Percentiles rank a stretch among this genome's conserved stretches.
Evolutionary conservation across 352 stramenopile genomes (phyloP).

Genomic region (Discostella stelligera): DNA sequence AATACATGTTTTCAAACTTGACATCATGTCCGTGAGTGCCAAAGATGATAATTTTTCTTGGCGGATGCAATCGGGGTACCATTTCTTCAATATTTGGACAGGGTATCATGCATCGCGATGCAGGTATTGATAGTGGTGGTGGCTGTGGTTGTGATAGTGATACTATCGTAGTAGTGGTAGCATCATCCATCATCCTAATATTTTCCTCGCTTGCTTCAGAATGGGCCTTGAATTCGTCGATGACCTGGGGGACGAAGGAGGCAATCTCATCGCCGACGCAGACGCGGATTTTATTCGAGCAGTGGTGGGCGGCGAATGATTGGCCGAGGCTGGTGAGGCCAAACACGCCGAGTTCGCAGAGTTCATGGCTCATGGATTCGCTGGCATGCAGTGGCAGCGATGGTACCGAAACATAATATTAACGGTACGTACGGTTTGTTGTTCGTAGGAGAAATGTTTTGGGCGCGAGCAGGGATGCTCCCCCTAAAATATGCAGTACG

Average conservation of each 20-base stretch:
- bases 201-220: slow-evolving; percentile 9
- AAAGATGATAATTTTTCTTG: slow-evolving; percentile 49
- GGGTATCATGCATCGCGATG: slow-evolving; percentile 39
- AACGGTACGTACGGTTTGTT: too few species aligned
- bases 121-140: neutral
- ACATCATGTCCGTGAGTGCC: slow-evolving; percentile 31
- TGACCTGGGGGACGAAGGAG: slow-evolving; percentile 31
- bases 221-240: slow-evolving; percentile 36
- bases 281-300: slow-evolving; percentile 29
- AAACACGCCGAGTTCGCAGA: slow-evolving; percentile 37
- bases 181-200: neutral
- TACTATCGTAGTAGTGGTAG: neutral
- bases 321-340: slow-evolving; percentile 41
- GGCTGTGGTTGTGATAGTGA: neutral
- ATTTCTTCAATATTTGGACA: slow-evolving; percentile 28
- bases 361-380: slow-evolving; percentile 49
- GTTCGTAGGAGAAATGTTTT: too few species aligned
- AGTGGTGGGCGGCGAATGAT: slow-evolving; percentile 46
- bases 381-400: too few species aligned
- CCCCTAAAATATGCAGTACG: too few species aligned
- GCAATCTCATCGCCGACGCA: slow-evolving; percentile 40
- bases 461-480: too few species aligned
- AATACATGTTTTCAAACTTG: slow-evolving; percentile 29
- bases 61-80: slow-evolving; percentile 5
- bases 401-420: too few species aligned